These are phyloP conservation scores for Sporothrix curviconia DNA, from an alignment of 2,329 filamentous ascomycete genomes.

Conservation along the genomic window DNA sequence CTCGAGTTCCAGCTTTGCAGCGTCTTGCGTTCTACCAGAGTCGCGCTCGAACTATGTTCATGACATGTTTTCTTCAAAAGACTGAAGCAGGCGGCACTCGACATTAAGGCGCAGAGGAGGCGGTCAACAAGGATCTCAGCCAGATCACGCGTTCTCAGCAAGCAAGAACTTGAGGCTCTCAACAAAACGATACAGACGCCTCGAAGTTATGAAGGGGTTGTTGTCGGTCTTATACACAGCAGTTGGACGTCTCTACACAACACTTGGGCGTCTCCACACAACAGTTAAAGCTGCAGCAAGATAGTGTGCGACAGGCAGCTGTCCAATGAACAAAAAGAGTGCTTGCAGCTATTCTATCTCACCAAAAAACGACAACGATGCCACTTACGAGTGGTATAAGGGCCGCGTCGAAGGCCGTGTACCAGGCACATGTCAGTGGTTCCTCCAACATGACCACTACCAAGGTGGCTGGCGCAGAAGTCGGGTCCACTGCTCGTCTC, in stretches of 20 bases:
- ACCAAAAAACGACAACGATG: neutral
- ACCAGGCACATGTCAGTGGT: slow-evolving; percentile 11
- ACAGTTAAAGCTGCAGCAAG: neutral
- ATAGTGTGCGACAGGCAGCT: neutral
- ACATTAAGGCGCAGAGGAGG: slow-evolving; percentile 10
- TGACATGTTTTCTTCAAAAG: slow-evolving; percentile 18
- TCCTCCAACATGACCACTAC: slow-evolving; percentile 4
- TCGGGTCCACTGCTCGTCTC: slow-evolving; percentile 5
- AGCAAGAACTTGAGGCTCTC: slow-evolving; percentile 12
- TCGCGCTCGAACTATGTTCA: slow-evolving; percentile 7
- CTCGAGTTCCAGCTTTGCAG: slow-evolving; percentile 30
- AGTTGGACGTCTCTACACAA: neutral
- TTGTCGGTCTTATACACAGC: neutral
- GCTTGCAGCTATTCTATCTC: neutral
- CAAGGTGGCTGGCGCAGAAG: neutral
- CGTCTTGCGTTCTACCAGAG: slow-evolving; percentile 28
- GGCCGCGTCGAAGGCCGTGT: neutral
- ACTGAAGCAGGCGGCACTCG: slow-evolving; percentile 20
- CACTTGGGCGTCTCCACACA: neutral
- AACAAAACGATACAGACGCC: slow-evolving; percentile 1
- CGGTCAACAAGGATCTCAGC: slow-evolving; percentile 4
- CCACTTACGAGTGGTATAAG: neutral
- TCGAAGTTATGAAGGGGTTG: neutral
- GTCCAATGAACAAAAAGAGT: neutral
- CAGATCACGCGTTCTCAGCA: slow-evolving; percentile 5